Conservation (phyloP, 495 filamentous ascomycete genomes). For the Penicillium bovifimosum region DNA sequence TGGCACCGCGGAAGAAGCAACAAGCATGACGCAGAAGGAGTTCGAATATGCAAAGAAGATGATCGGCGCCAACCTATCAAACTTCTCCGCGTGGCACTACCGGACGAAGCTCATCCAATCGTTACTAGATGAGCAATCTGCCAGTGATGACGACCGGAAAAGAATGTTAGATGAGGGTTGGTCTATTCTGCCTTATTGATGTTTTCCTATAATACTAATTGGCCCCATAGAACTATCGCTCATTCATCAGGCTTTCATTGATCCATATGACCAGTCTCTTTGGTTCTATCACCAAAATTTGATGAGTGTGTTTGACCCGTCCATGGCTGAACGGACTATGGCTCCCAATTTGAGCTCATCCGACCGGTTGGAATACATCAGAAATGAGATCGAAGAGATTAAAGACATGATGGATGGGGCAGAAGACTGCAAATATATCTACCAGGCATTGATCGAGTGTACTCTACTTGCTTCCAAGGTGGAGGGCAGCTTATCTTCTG, state of each 20-base stretch:
- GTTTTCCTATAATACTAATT: slow-evolving; percentile 2
- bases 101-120: slow-evolving; percentile 75
- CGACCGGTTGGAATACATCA: slow-evolving; percentile 62
- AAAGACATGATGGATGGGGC: slow-evolving; percentile 70
- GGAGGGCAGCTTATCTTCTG: slow-evolving; percentile 25
- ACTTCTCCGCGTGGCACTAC: slow-evolving; percentile 97
- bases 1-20: slow-evolving; percentile 34
- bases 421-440: slow-evolving; percentile 73
- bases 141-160: slow-evolving; percentile 55
- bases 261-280: slow-evolving; percentile 84
- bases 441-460: slow-evolving; percentile 67
- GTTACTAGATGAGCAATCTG: slow-evolving; percentile 62
- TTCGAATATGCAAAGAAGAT: slow-evolving; percentile 86
- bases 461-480: slow-evolving; percentile 34
- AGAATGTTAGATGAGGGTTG: slow-evolving; percentile 68
- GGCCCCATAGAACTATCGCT: slow-evolving; percentile 57
- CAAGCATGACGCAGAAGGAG: slow-evolving; percentile 68
- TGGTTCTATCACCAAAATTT: slow-evolving; percentile 95
- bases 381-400: slow-evolving; percentile 60
- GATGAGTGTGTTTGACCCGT: slow-evolving; percentile 57
- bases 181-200: slow-evolving; percentile 10
- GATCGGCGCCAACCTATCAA: slow-evolving; percentile 76
- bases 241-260: slow-evolving; percentile 73
- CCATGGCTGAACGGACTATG: slow-evolving; percentile 48
- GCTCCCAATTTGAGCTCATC: slow-evolving; percentile 53